These are phyloP conservation scores for Scutellaria minor DNA, from an alignment of 257 asterid species.

Conservation along the genomic window DNA sequence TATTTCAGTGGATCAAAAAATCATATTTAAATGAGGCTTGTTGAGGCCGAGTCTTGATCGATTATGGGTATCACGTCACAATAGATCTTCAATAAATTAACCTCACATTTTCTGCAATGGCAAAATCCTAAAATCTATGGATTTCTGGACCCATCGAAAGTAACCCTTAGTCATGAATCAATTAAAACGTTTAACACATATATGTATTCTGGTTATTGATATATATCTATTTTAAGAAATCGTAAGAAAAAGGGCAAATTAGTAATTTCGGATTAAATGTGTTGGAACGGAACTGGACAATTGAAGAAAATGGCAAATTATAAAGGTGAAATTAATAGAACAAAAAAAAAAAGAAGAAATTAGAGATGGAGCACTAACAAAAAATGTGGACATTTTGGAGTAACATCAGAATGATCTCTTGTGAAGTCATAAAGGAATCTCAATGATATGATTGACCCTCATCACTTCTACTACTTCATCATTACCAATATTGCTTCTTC, in stretches of 20 bases:
- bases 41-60: too few relatives aligned
- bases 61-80: too few relatives aligned
- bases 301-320: background rate
- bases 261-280: background rate
- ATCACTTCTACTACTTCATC: slow-evolving; percentile 15
- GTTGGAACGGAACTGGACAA: background rate
- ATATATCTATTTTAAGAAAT: background rate
- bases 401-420: slow-evolving; percentile 34
- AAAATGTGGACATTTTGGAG: slow-evolving; percentile 31
- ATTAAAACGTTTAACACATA: background rate
- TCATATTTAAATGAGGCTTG: too few relatives aligned
- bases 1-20: too few relatives aligned
- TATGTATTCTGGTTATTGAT: too few relatives aligned
- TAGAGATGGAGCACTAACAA: slow-evolving; percentile 20
- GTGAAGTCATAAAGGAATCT: slow-evolving; percentile 28
- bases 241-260: background rate
- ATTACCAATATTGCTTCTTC: background rate
- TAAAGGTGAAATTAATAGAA: background rate
- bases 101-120: too few relatives aligned
- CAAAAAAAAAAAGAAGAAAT: background rate
- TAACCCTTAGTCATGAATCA: background rate
- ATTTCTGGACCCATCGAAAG: background rate
- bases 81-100: too few relatives aligned
- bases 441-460: slow-evolving; percentile 27
- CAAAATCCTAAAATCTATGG: background rate